Base-by-base conservation (phyloP, 257 asterid species). In the Solanum chaucha region DNA sequence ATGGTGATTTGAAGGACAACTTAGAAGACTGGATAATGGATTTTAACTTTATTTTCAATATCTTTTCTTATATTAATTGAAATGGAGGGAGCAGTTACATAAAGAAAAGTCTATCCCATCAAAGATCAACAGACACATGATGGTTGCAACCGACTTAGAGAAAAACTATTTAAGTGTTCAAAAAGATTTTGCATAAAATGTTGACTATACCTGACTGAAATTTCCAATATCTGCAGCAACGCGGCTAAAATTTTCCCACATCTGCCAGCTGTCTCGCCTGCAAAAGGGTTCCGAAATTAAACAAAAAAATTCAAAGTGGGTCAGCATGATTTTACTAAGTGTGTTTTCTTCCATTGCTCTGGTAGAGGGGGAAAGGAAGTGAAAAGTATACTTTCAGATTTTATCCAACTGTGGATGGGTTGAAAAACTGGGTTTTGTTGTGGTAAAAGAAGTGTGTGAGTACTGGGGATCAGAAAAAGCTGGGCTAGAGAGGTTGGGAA, bases 231-330 rank as follows among this genome's bases (percentile, higher is more conserved):
- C 96, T 12, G 95, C 98, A 86, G 99, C 97, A 65, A 97, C 99
- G 20, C 92, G 93, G 91, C 99, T 92, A 80, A 72, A 97, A 85
- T 97, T 97, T 90, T 97, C 98, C 99, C 99, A 97, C 99, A 97
- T 92, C 91, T 97, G 98, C 99, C 99, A 97, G 93, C 97, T 97
- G 89, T 92, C 90, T 75, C 99, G 90, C 89, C 90, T 88, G 86
- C n/a, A 28, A 22, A 26, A 81, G 51, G 61, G 24, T 12, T 86
- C 74, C 86, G 13, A 35, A 59, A 59, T 24, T 17, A n/a, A 75
- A 61, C 85, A 77, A 36, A 77, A n/a, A 86, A 32, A 51, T 48
- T 64, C 68, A 19, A 48, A 48, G 85, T 46, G 85, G 44, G 24
- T 17, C 20, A 2, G n/a, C 85, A 80, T 46, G 67, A 80, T 80